Evolutionary conservation across 192 early-diverging fungal genomes (phyloP).

Genomic region (Coemansia sp.): DNA sequence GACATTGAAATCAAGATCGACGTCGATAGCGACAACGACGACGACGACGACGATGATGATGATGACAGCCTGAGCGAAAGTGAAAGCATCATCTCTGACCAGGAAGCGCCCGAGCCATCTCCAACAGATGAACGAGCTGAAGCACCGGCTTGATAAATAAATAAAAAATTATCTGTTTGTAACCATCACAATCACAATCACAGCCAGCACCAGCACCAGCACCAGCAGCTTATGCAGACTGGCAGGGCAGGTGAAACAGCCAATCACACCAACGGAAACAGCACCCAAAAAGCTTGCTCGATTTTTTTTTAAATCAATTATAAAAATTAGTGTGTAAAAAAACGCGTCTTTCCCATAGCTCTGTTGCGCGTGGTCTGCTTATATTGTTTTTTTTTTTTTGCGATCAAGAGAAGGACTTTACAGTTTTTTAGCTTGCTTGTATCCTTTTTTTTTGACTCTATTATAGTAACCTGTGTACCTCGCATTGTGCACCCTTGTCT

Average conservation of each 20-base stretch:
- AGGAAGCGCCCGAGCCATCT: not conserved
- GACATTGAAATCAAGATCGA: constrained; percentile 9
- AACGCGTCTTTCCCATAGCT: not conserved
- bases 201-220: no score
- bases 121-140: not conserved
- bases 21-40: constrained; percentile 3
- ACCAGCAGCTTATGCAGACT: no score
- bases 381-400: not conserved
- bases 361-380: not conserved
- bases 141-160: not conserved
- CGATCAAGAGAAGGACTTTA: not conserved
- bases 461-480: not conserved
- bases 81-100: not conserved
- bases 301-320: not conserved
- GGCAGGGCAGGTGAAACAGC: not conserved
- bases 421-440: not conserved
- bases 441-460: not conserved
- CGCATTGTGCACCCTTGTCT: no score
- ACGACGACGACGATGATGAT: not conserved
- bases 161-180: no score
- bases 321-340: not conserved
- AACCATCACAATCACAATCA: no score
- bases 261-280: not conserved
- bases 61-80: constrained; percentile 3
- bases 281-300: not conserved